phyloP scores from a whole-genome alignment of 176 grass and related monocot genomes.

The Saccharum officinarum region DNA sequence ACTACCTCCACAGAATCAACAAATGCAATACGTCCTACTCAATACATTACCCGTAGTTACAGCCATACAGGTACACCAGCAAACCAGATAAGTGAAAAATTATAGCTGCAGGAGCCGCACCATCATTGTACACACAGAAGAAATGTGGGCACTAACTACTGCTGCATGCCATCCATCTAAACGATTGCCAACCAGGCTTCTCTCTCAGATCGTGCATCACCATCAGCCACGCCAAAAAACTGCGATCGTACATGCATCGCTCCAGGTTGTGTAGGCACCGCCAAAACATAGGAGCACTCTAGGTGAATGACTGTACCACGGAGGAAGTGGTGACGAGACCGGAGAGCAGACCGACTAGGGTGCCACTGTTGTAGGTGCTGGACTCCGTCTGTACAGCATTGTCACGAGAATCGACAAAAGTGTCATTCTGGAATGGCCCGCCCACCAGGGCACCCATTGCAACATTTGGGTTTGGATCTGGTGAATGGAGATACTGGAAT shows the following conservation, averaged over 20 bases:
- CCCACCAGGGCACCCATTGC: conserved; percentile 84
- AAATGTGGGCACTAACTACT: conserved; percentile 26
- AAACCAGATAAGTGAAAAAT: conserved; percentile 37
- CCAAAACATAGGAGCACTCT: conserved; percentile 19
- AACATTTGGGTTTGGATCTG: conserved; percentile 73
- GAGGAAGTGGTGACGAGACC: conserved; percentile 87
- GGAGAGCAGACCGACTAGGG: conserved; percentile 68
- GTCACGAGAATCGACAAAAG: conserved; percentile 70
- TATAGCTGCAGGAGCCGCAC: conserved; percentile 14
- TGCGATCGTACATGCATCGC: neutral
- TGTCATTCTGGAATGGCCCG: conserved; percentile 88
- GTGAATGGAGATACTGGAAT: conserved; percentile 70
- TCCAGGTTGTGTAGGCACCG: conserved; percentile 4
- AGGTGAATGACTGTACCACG: conserved; percentile 64
- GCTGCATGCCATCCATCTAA: conserved; percentile 23
- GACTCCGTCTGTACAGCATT: conserved; percentile 82
- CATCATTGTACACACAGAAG: conserved; percentile 12
- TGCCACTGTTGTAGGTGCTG: conserved; percentile 93
- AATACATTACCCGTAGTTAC: conserved; percentile 41
- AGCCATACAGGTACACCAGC: conserved; percentile 26
- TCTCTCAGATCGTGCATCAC: neutral
- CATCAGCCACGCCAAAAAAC: neutral
- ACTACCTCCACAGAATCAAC: conserved; percentile 37
- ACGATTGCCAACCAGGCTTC: neutral
- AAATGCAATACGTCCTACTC: conserved; percentile 43